Conservation (phyloP, 2,329 filamentous ascomycete genomes). For the Nectriaceae sp. region DNA sequence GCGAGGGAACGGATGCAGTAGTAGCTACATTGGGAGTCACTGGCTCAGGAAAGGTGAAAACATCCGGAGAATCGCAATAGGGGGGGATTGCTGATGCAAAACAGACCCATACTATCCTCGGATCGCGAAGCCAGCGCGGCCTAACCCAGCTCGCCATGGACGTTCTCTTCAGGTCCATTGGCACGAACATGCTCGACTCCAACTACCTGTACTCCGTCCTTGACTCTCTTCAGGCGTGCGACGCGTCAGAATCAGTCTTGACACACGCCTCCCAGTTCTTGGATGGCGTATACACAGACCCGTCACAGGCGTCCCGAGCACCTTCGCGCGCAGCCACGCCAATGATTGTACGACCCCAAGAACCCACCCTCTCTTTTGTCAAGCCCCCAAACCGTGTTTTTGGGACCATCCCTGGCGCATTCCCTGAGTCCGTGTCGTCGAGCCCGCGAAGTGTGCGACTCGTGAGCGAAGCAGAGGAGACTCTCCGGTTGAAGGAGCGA, state of each 20-base stretch:
- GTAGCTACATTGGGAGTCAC: slow-evolving; percentile 92
- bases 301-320: slow-evolving; percentile 54
- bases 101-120: slow-evolving; percentile 93
- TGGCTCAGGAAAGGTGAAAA: slow-evolving; percentile 85
- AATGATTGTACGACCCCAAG: slow-evolving; percentile 59
- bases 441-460: slow-evolving; percentile 49
- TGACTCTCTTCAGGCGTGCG: slow-evolving; percentile 73
- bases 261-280: slow-evolving; percentile 75
- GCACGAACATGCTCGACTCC: slow-evolving; percentile 67
- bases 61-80: slow-evolving; percentile 7
- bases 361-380: slow-evolving; percentile 37
- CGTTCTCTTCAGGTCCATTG: slow-evolving; percentile 81
- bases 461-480: slow-evolving; percentile 35
- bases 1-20: slow-evolving; percentile 83
- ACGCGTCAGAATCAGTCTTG: slow-evolving; percentile 79
- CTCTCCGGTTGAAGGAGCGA: slow-evolving; percentile 25
- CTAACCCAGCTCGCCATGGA: slow-evolving; percentile 91
- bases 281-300: slow-evolving; percentile 75
- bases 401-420: slow-evolving; percentile 29
- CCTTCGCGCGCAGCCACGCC: slow-evolving; percentile 70
- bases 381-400: slow-evolving; percentile 22
- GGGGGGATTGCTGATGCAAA: slow-evolving; percentile 6
- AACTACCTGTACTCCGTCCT: slow-evolving; percentile 62
- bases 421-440: slow-evolving; percentile 29
- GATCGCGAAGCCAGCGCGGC: slow-evolving; percentile 82